Conservation (phyloP, 805 yeast genomes). For the Dipodascus albidus region DNA sequence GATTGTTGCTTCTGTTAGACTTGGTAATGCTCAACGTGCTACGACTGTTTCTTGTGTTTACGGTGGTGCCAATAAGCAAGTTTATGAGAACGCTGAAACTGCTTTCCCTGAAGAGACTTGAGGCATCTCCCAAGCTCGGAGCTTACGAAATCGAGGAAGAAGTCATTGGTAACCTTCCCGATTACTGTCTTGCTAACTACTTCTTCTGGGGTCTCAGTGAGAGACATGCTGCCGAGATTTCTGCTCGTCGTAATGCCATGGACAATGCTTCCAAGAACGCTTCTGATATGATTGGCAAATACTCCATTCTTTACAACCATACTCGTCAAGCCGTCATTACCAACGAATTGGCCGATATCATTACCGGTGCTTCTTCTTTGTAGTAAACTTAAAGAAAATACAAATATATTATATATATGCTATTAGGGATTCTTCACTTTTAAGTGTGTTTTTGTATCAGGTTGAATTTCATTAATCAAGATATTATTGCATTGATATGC, state of each 20-base stretch:
- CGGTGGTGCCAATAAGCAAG: constrained; percentile 67
- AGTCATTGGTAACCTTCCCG: constrained; percentile 41
- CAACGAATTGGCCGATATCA: constrained; percentile 98
- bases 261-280: constrained; percentile 99
- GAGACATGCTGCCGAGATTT: constrained; percentile 95
- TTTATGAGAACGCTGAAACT: constrained; percentile 75
- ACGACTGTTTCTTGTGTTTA: constrained; percentile 80
- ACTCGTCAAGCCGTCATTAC: constrained; percentile 99
- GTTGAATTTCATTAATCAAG: not conserved
- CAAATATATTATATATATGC: too few relatives aligned
- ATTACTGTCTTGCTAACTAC: constrained; percentile 83
- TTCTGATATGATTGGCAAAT: constrained; percentile 94
- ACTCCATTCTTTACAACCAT: constrained; percentile 97
- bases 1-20: constrained; percentile 96
- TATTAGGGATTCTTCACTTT: not conserved
- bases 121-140: constrained; percentile 73
- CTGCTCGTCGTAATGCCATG: constrained; percentile 99
- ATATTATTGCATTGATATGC: not conserved
- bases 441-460: not conserved
- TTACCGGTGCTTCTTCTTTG: constrained; percentile 98
- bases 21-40: constrained; percentile 90
- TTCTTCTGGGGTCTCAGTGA: constrained; percentile 88
- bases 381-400: constrained; percentile 39
- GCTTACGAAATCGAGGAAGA: constrained; percentile 70
- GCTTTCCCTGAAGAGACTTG: constrained; percentile 38